Conservation (phyloP, 2,329 filamentous ascomycete genomes). For the Metarhizium album region DNA sequence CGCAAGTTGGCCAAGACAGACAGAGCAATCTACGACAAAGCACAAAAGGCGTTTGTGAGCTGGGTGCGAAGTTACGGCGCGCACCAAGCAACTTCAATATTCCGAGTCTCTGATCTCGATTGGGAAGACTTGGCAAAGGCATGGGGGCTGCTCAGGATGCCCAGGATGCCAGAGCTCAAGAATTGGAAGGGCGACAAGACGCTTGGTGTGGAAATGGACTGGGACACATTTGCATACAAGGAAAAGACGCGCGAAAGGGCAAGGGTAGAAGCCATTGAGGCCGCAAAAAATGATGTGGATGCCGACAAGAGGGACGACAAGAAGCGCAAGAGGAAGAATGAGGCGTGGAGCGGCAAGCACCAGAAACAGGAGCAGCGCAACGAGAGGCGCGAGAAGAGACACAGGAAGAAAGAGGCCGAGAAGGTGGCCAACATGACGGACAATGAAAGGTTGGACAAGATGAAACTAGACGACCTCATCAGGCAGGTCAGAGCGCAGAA, state of each 20-base stretch:
- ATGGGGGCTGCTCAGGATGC: constrained; percentile 79
- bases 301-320: constrained; percentile 28
- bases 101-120: constrained; percentile 69
- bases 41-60: constrained; percentile 82
- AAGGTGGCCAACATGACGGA: constrained; percentile 56
- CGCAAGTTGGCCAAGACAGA: constrained; percentile 44
- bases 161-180: constrained; percentile 86
- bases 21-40: constrained; percentile 66
- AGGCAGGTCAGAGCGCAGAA: constrained; percentile 52
- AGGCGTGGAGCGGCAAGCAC: constrained; percentile 63
- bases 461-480: constrained; percentile 54
- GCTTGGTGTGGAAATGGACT: constrained; percentile 53
- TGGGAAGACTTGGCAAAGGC: constrained; percentile 73
- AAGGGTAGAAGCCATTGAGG: constrained; percentile 45
- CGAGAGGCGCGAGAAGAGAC: constrained; percentile 53
- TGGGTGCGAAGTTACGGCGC: constrained; percentile 89
- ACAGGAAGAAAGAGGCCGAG: constrained; percentile 53
- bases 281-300: constrained; percentile 28
- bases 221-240: constrained; percentile 58
- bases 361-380: constrained; percentile 54
- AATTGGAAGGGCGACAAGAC: constrained; percentile 59
- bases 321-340: constrained; percentile 49
- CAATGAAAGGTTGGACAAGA: constrained; percentile 52
- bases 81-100: constrained; percentile 85
- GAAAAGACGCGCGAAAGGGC: constrained; percentile 61